Evolutionary conservation across 2,329 filamentous ascomycete genomes (phyloP), one percentile per base, ranked within the genome.

Genomic region (Fusarium secorum): DNA sequence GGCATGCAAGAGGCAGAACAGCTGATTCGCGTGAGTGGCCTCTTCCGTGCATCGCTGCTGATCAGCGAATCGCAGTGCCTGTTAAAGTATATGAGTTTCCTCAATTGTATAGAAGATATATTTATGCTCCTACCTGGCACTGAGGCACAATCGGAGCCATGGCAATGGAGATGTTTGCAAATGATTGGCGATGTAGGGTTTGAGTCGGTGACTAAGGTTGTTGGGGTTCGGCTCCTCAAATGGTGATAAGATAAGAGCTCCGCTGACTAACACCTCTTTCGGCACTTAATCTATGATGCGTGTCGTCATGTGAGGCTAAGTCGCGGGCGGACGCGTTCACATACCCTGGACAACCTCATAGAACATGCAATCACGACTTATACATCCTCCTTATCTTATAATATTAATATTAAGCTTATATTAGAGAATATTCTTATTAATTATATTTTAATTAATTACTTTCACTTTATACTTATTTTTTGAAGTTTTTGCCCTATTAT

Each of bases 1-100:
- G 0, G 74, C 60, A 32, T 77, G 75, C 20, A 74, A 68, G n/a
- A 51, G 32, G 26, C 75, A 77, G n/a, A 77, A 77, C 44, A 77
- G 62, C 17, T 60, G 55, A 32, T 74, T 70, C 11, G 72, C 70
- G 15, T 74, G 61, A 14, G 75, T 76, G 24, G 74, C 74, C 28
- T 74, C 64, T 87, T 92, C 9, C 79, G 90, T 52, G 87, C 85
- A 59, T 91, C 95, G 70, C 89, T 97, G 55, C 1, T 49, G 58
- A 36, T 75, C 67, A 24, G 66, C 60, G 11, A 74, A 51, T 8
- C 60, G 41, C 11, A 76, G 33, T 32, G 74, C 74, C 71, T 74
- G 18, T 42, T 15, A 20, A 15, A 4, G 10, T 42, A 10, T 35
- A 33, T 66, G 3, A 35, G 20, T 11, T 1, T 15, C 15, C 5